Evolutionary conservation across 73 alveolate genomes (phyloP).

Genomic region (Paramecium biaurelia): DNA sequence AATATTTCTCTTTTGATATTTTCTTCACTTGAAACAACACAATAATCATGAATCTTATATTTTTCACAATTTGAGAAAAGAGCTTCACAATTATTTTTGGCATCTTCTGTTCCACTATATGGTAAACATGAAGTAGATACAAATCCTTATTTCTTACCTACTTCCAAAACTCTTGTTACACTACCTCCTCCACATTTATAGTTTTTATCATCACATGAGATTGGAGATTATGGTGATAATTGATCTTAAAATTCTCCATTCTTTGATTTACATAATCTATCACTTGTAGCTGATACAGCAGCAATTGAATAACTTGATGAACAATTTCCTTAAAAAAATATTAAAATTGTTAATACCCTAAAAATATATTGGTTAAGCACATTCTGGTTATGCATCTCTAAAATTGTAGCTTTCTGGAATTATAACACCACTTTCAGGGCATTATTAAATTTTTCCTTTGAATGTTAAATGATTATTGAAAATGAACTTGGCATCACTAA

Average conservation of each 20-base stretch:
- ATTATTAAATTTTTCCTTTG: constrained; percentile 58
- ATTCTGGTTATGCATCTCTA: constrained; percentile 68
- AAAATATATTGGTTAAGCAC: constrained; percentile 63
- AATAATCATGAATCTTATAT: constrained; percentile 78
- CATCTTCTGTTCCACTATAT: constrained; percentile 63
- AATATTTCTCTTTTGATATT: constrained; percentile 89
- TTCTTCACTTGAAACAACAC: constrained; percentile 82
- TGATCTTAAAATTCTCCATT: constrained; percentile 56
- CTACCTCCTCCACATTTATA: constrained; percentile 83
- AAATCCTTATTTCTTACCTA: constrained; percentile 71
- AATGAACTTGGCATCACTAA: constrained; percentile 73
- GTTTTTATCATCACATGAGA: constrained; percentile 74
- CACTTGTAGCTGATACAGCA: constrained; percentile 73
- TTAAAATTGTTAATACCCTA: constrained; percentile 59
- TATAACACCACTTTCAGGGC: constrained; percentile 68
- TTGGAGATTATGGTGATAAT: constrained; percentile 73
- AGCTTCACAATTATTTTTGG: constrained; percentile 69
- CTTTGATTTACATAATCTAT: constrained; percentile 72
- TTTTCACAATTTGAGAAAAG: constrained; percentile 69
- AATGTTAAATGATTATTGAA: constrained; percentile 70
- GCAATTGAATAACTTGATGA: constrained; percentile 76
- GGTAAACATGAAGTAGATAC: constrained; percentile 76
- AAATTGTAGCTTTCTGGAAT: constrained; percentile 74
- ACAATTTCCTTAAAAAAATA: constrained; percentile 59
- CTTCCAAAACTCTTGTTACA: constrained; percentile 71